Base-by-base conservation (phyloP, 805 yeast genomes). In the Zygoascus tannicola region DNA sequence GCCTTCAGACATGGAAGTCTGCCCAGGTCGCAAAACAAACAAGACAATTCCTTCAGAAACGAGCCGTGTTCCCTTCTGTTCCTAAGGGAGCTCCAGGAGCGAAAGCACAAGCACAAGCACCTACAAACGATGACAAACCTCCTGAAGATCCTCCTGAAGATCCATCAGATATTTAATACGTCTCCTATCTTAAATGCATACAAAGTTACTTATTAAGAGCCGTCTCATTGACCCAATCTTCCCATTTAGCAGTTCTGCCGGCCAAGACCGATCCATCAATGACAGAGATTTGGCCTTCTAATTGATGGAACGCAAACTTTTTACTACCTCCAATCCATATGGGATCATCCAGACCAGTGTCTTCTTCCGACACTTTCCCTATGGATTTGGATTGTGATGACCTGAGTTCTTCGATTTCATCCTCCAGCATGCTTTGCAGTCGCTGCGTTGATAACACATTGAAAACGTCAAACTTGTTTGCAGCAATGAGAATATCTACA, bases 391-490 rank as follows among this genome's bases (percentile, higher is more conserved):
- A 65, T 52, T 65, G 72, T 50, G 74, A 66, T 49, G 60, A 66
- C 56, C 81, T 69, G 38, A 78, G 64, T 38, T 70, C 69, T 37
- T 75, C 73, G 51, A 87, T 71, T 57, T 83, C 94, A 4, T 58
- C 49, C 55, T 82, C 90, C 44, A 90, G 61, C 34, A 76, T 59
- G 21, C 69, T 68, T 51, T 67, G 71, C 41, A 88, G 74, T 56
- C 81, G 78, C 41, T 63, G 54, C 7, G 78, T 69, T 18, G 92
- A 90, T 53, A 85, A 74, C 14, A 94, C 75, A 48, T 86, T 85
- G 65, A 92, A 92, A 33, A 80, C 72, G 54, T 92, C 97, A 41
- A 75, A 73, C 60, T 90, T 90, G 66, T 90, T 90, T 49, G 92
- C 79, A 15, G 88, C 92, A 46, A 92, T 64, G 39, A 83, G 66